Conservation (phyloP, 1,139 yeast genomes). For the Meyerozyma carpophila region DNA sequence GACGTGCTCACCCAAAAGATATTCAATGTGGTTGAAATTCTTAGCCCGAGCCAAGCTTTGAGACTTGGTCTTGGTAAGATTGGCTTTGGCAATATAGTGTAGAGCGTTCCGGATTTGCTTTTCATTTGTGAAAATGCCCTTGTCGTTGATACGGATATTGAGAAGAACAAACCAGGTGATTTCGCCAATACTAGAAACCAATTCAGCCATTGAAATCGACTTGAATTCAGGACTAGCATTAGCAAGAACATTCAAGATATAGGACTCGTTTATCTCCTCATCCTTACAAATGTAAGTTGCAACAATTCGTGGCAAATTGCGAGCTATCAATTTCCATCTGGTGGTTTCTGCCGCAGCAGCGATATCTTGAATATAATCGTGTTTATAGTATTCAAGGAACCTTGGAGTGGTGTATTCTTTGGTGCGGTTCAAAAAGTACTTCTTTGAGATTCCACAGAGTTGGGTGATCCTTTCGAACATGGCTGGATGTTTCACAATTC, state of each 20-base stretch:
- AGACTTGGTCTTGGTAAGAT: slow-evolving; percentile 9
- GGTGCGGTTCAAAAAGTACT: slow-evolving; percentile 63
- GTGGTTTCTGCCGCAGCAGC: slow-evolving; percentile 32
- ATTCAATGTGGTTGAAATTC: slow-evolving; percentile 17
- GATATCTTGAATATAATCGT: slow-evolving; percentile 55
- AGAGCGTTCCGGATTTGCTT: slow-evolving; percentile 34
- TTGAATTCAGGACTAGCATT: slow-evolving; percentile 47
- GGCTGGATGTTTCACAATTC: slow-evolving; percentile 56
- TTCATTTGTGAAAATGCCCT: slow-evolving; percentile 24
- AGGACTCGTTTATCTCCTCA: slow-evolving; percentile 38
- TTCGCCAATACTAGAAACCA: slow-evolving; percentile 42
- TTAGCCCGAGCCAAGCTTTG: slow-evolving; percentile 4
- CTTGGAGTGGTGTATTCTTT: slow-evolving; percentile 74
- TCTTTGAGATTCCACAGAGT: slow-evolving; percentile 56
- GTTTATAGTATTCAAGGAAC: slow-evolving; percentile 58
- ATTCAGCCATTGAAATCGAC: slow-evolving; percentile 30
- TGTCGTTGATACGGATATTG: slow-evolving; percentile 29
- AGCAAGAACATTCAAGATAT: slow-evolving; percentile 49
- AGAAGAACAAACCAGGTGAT: slow-evolving; percentile 38
- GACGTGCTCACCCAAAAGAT: slow-evolving; percentile 50
- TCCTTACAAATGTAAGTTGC: slow-evolving; percentile 37
- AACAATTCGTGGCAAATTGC: slow-evolving; percentile 33
- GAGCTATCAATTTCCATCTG: slow-evolving; percentile 30
- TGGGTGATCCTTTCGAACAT: slow-evolving; percentile 58
- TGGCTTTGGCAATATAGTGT: slow-evolving; percentile 30